These are phyloP conservation scores for Boletus subparvulus DNA, from an alignment of 768 basidiomycete genomes.

Conservation along the genomic window DNA sequence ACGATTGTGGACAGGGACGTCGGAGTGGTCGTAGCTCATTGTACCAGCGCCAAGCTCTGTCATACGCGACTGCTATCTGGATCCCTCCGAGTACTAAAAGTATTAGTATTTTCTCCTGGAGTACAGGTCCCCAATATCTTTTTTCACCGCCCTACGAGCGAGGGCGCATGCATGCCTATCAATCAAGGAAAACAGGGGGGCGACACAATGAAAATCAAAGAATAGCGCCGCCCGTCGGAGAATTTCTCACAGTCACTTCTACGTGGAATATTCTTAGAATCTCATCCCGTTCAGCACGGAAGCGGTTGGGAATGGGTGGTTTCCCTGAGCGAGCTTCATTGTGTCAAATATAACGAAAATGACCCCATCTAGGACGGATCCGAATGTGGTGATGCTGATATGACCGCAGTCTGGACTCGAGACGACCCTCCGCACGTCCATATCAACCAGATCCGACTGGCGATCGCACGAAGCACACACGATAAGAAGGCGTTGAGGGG, in stretches of 20 bases:
- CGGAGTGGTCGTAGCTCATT: constrained; percentile 1
- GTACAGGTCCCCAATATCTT: neutral
- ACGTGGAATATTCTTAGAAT: constrained; percentile 11
- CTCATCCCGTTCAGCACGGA: constrained; percentile 24
- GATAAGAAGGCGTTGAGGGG: constrained; percentile 15
- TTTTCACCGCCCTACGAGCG: neutral
- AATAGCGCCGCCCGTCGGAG: neutral
- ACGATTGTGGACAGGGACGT: constrained; percentile 6
- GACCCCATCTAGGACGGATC: constrained; percentile 18
- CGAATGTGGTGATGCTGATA: constrained; percentile 13
- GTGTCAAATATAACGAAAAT: constrained; percentile 9
- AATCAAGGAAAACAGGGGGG: neutral
- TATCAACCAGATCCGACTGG: constrained; percentile 15
- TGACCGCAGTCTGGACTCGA: constrained; percentile 9
- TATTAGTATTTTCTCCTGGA: neutral
- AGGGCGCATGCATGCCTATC: constrained; percentile 6
- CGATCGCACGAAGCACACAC: constrained; percentile 9
- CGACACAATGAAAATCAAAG: constrained; percentile 4
- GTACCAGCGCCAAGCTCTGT: neutral
- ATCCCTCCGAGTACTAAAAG: neutral
- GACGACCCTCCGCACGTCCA: constrained; percentile 1
- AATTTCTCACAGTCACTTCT: constrained; percentile 20
- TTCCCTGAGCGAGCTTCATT: constrained; percentile 10
- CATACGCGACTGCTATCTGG: neutral
- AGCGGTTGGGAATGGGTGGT: constrained; percentile 4